Conservation (phyloP, 2,329 filamentous ascomycete genomes). For the Dothideomycetes sp. region DNA sequence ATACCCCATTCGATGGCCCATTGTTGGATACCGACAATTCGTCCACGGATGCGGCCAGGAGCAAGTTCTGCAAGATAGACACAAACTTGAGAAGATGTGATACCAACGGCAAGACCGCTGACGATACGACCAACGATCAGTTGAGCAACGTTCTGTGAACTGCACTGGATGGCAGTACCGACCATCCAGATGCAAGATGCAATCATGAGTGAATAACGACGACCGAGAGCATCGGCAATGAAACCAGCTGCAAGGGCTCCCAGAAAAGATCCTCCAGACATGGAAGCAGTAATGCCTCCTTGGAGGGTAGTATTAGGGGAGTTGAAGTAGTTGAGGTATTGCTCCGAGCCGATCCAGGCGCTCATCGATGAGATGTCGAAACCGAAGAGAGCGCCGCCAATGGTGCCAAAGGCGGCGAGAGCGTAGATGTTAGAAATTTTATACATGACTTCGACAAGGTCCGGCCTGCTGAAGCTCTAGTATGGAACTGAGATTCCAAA, state of each 20-base stretch:
- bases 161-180: conserved; percentile 30
- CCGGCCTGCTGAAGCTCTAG: conserved; percentile 3
- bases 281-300: conserved; percentile 39
- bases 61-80: conserved; percentile 86
- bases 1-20: conserved; percentile 66
- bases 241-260: conserved; percentile 38
- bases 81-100: conserved; percentile 83
- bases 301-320: conserved; percentile 25
- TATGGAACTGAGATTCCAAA: not conserved
- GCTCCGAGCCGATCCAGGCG: conserved; percentile 40
- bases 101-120: conserved; percentile 77
- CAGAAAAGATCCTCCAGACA: conserved; percentile 41
- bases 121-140: conserved; percentile 63
- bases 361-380: conserved; percentile 50
- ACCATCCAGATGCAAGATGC: conserved; percentile 39
- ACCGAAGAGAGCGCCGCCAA: conserved; percentile 62
- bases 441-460: conserved; percentile 9
- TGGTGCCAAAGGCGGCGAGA: conserved; percentile 46
- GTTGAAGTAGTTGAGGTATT: conserved; percentile 36
- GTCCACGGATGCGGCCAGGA: conserved; percentile 39
- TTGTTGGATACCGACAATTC: conserved; percentile 57
- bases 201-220: conserved; percentile 35
- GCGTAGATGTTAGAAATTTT: conserved; percentile 12
- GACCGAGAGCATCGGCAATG: conserved; percentile 38
- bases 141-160: conserved; percentile 30